These are phyloP conservation scores for Lipomyces sp. DNA, from an alignment of 805 yeast species.

Conservation along the genomic window DNA sequence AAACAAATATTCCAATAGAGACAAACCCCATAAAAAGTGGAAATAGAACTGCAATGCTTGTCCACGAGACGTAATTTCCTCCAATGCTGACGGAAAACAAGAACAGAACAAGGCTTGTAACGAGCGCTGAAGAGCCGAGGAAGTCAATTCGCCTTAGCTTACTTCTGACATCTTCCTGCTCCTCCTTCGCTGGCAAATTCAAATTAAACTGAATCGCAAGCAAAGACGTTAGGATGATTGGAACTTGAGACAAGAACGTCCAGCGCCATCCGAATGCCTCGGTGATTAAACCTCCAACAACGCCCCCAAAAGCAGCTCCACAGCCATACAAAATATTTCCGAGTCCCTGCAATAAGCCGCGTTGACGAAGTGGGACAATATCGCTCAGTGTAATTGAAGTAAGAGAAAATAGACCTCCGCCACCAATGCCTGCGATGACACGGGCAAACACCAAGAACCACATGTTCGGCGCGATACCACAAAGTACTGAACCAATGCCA, in stretches of 20 bases:
- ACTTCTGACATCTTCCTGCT: constrained; percentile 23
- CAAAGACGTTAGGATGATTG: constrained; percentile 40
- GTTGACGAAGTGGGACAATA: constrained; percentile 60
- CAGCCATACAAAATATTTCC: constrained; percentile 73
- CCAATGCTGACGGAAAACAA: constrained; percentile 66
- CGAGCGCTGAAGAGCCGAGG: constrained; percentile 58
- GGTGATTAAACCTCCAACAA: constrained; percentile 53
- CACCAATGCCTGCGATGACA: constrained; percentile 82
- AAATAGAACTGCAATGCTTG: constrained; percentile 42
- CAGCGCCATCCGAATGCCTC: constrained; percentile 61
- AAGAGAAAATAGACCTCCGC: constrained; percentile 80
- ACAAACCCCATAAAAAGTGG: constrained; percentile 39
- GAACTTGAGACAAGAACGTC: constrained; percentile 43
- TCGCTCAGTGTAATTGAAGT: constrained; percentile 76
- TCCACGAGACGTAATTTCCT: constrained; percentile 52
- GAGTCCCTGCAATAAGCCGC: constrained; percentile 82
- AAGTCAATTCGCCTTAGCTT: constrained; percentile 62
- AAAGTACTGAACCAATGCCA: constrained; percentile 49
- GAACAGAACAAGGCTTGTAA: constrained; percentile 52
- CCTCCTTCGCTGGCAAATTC: constrained; percentile 21
- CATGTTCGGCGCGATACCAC: constrained; percentile 42
- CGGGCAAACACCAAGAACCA: constrained; percentile 40
- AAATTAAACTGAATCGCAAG: constrained; percentile 36
- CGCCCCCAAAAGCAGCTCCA: constrained; percentile 72
- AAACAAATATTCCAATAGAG: constrained; percentile 44